These are phyloP conservation scores for Lagenaria siceraria DNA, from an alignment of 306 rosid genomes.

Conservation along the genomic window DNA sequence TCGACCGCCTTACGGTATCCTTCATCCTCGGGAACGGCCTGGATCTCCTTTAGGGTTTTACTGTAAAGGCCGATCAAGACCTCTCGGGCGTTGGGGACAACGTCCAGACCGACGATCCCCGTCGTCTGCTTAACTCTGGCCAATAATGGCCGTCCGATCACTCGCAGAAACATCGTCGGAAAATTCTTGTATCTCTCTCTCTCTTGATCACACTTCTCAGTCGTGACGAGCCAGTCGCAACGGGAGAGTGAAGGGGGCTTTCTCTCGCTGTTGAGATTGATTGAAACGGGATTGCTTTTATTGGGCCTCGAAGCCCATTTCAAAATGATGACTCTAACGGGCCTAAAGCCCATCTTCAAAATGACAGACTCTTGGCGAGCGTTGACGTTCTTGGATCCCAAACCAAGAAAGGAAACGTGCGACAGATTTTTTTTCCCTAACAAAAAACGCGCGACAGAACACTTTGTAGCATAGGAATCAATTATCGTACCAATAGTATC, in stretches of 20 bases:
- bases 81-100: slow-evolving; percentile 77
- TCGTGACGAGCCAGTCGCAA: background rate
- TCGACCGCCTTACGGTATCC: slow-evolving; percentile 91
- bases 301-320: background rate
- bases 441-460: too few relatives aligned
- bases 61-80: slow-evolving; percentile 56
- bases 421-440: too few relatives aligned
- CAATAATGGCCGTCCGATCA: slow-evolving; percentile 70
- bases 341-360: background rate
- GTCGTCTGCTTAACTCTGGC: slow-evolving; percentile 80
- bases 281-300: background rate
- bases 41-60: slow-evolving; percentile 75
- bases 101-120: slow-evolving; percentile 78
- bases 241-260: background rate
- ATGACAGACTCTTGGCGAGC: too few relatives aligned
- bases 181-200: background rate
- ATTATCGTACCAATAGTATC: too few relatives aligned
- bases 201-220: slow-evolving; percentile 9
- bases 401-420: too few relatives aligned
- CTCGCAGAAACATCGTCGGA: slow-evolving; percentile 58
- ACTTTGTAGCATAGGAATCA: too few relatives aligned
- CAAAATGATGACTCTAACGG: background rate
- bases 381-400: too few relatives aligned
- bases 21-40: slow-evolving; percentile 78
- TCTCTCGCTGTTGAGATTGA: background rate